A percentile compares a stretch with the other conserved stretches of the same genome.
Evolutionary conservation across 345 rosid genomes (phyloP).

Genomic region (Excoecaria agallocha): DNA sequence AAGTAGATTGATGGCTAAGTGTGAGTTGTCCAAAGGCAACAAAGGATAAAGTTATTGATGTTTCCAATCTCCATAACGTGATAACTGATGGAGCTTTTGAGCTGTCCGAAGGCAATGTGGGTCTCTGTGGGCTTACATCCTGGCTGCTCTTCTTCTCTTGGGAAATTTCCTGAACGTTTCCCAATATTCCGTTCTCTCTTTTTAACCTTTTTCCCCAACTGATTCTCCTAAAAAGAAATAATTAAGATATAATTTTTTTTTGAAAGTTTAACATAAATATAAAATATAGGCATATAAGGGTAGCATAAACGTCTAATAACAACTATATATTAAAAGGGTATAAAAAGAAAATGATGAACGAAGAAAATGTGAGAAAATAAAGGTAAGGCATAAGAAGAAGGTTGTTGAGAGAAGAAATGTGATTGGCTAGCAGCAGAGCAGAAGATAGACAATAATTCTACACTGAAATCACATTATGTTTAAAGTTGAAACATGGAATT

Average conservation of each 20-base stretch:
- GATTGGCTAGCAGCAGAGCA: not conserved
- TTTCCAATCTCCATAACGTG: not conserved
- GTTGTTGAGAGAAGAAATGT: not conserved
- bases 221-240: not conserved
- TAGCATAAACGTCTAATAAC: too few relatives aligned
- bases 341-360: too few relatives aligned
- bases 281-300: too few relatives aligned
- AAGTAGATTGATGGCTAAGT: not conserved
- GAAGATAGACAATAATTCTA: too few relatives aligned
- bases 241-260: too few relatives aligned
- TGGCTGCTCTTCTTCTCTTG: not conserved
- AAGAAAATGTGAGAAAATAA: too few relatives aligned
- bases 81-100: not conserved
- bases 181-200: not conserved
- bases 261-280: too few relatives aligned
- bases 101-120: not conserved
- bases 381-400: too few relatives aligned
- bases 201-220: not conserved
- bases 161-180: not conserved
- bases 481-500: not conserved
- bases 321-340: too few relatives aligned
- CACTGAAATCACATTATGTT: too few relatives aligned
- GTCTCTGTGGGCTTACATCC: not conserved
- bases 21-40: not conserved
- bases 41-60: not conserved